These are phyloP conservation scores for Fusarium transvaalense DNA, from an alignment of 2,329 filamentous ascomycete genomes.

Conservation along the genomic window DNA sequence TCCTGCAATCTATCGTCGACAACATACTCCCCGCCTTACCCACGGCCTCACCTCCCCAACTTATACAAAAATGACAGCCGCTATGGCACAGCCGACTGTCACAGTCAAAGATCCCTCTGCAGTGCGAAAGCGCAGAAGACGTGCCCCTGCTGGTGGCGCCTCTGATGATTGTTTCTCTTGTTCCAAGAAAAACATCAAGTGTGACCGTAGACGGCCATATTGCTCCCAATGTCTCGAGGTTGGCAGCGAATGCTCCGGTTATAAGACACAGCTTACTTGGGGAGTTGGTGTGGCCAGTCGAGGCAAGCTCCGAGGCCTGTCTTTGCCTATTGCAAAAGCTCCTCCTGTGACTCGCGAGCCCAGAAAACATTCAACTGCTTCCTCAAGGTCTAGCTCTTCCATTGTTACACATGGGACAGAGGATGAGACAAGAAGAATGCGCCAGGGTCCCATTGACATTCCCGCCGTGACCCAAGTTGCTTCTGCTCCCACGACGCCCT, in stretches of 20 bases:
- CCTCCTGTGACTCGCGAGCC: constrained; percentile 64
- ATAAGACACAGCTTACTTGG: constrained; percentile 97
- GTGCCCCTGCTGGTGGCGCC: constrained; percentile 88
- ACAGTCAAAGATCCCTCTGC: constrained; percentile 65
- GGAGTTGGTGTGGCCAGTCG: constrained; percentile 94
- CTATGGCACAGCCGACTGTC: constrained; percentile 58
- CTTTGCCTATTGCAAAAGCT: constrained; percentile 75
- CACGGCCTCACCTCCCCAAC: constrained; percentile 14
- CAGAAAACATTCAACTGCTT: constrained; percentile 61
- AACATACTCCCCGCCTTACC: constrained; percentile 17
- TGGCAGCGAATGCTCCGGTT: constrained; percentile 93
- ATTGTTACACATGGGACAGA: constrained; percentile 49
- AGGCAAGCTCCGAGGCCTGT: constrained; percentile 91
- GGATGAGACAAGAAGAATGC: constrained; percentile 51
- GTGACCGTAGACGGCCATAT: constrained; percentile 92
- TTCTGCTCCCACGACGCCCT: constrained; percentile 62
- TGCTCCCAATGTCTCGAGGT: constrained; percentile 94
- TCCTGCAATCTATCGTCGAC: constrained; percentile 15
- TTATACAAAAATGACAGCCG: constrained; percentile 61
- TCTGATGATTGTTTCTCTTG: constrained; percentile 97
- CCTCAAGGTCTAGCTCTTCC: constrained; percentile 61
- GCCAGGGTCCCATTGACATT: constrained; percentile 54
- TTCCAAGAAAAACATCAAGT: constrained; percentile 83
- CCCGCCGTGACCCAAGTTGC: constrained; percentile 49
- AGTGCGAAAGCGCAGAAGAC: constrained; percentile 81